Percentiles rank a stretch among this genome's conserved stretches.
These are phyloP conservation scores for Fusarium pseudonygamai DNA, from an alignment of 2,329 filamentous ascomycete genomes.

Conservation along the genomic window DNA sequence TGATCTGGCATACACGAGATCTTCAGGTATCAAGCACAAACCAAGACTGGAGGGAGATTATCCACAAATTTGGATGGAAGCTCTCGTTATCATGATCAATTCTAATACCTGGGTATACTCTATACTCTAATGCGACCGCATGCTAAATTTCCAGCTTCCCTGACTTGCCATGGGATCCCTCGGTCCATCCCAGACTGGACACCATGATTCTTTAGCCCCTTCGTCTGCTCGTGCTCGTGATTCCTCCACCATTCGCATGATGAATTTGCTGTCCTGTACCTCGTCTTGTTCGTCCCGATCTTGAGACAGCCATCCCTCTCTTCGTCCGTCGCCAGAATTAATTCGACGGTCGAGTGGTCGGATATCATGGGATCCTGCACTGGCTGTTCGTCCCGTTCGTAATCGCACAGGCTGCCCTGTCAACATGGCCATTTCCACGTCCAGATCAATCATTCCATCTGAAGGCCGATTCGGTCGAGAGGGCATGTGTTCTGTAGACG, in stretches of 20 bases:
- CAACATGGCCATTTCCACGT: slow-evolving; percentile 37
- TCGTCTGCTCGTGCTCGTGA: slow-evolving; percentile 27
- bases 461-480: neutral
- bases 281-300: neutral
- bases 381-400: neutral
- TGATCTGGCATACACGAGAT: slow-evolving; percentile 38
- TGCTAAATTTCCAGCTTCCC: slow-evolving; percentile 25
- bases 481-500: slow-evolving; percentile 8
- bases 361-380: slow-evolving; percentile 1
- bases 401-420: slow-evolving; percentile 25
- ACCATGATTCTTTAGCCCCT: slow-evolving; percentile 34
- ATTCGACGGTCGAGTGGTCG: slow-evolving; percentile 22
- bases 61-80: slow-evolving; percentile 42
- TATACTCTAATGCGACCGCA: slow-evolving; percentile 12
- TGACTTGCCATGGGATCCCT: slow-evolving; percentile 28
- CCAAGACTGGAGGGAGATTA: slow-evolving; percentile 38
- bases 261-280: slow-evolving; percentile 15
- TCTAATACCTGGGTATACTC: neutral
- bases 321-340: slow-evolving; percentile 21
- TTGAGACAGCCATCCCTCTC: slow-evolving; percentile 31
- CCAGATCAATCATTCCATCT: slow-evolving; percentile 25
- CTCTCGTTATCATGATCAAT: slow-evolving; percentile 8
- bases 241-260: slow-evolving; percentile 34
- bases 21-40: slow-evolving; percentile 10
- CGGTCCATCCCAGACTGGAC: slow-evolving; percentile 37